phyloP scores from a whole-genome alignment of 768 basidiomycete genomes.

The Hemileccinum rubropunctum region DNA sequence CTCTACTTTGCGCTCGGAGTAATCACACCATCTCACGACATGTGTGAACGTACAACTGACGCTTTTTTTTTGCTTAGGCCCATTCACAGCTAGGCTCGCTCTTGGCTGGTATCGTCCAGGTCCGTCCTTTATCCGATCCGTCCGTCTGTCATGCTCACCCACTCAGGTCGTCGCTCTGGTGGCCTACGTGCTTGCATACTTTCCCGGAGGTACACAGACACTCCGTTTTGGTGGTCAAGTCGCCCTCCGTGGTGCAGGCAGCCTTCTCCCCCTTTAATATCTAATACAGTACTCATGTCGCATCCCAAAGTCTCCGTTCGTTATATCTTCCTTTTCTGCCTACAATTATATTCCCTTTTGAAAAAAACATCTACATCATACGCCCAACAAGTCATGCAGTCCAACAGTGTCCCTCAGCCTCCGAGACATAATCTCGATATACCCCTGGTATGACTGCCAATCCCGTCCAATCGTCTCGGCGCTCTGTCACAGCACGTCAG shows the following conservation, averaged over 20 bases:
- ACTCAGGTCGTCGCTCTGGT: constrained; percentile 75
- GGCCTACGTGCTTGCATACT: constrained; percentile 90
- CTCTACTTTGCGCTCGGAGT: constrained; percentile 92
- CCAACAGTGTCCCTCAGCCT: constrained; percentile 65
- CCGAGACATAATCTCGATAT: constrained; percentile 74
- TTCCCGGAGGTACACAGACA: constrained; percentile 86
- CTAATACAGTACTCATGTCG: no score
- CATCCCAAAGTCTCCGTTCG: neutral
- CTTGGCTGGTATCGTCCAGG: constrained; percentile 77
- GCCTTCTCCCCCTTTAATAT: constrained; percentile 69
- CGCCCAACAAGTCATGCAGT: constrained; percentile 41
- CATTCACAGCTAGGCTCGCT: constrained; percentile 87
- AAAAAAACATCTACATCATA: neutral
- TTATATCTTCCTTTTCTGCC: constrained; percentile 2
- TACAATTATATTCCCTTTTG: neutral
- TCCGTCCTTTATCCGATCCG: constrained; percentile 24
- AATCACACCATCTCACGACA: constrained; percentile 27
- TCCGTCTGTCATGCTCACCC: neutral
- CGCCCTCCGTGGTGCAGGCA: constrained; percentile 81
- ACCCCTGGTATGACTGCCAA: constrained; percentile 64
- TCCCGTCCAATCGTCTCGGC: constrained; percentile 46
- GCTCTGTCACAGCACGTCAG: constrained; percentile 32
- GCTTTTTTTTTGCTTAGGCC: constrained; percentile 46
- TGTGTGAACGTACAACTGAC: neutral
- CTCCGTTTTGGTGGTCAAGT: constrained; percentile 77